These are phyloP conservation scores for Limnanthes douglasii DNA, from an alignment of 345 rosid genomes.

Conservation along the genomic window DNA sequence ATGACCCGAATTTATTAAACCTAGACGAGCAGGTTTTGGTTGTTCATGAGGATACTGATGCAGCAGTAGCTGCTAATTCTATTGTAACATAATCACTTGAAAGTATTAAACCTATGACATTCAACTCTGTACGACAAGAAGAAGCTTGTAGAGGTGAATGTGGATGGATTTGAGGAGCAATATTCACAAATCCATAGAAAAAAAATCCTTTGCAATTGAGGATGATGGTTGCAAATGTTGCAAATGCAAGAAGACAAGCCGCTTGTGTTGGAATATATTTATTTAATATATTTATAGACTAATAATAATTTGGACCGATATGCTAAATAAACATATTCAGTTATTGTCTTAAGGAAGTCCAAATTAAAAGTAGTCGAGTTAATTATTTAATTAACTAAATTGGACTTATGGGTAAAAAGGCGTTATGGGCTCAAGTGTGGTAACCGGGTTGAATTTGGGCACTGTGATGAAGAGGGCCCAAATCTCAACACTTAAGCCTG, in stretches of 20 bases:
- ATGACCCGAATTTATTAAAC: slow-evolving; percentile 7
- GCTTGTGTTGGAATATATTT: no score
- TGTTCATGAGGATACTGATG: slow-evolving; percentile 11
- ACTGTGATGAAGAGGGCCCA: no score
- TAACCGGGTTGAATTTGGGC: no score
- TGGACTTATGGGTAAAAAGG: no score
- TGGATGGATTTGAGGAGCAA: slow-evolving; percentile 18
- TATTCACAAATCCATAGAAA: slow-evolving; percentile 25
- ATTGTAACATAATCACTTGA: slow-evolving; percentile 13
- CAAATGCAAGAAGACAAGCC: slow-evolving; percentile 41
- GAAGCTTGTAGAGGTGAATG: slow-evolving; percentile 13
- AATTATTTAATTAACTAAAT: no score
- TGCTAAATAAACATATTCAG: no score
- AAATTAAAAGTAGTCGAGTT: no score
- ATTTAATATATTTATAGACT: no score
- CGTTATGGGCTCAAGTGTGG: no score
- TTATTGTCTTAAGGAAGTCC: no score
- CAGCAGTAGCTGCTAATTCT: slow-evolving; percentile 9
- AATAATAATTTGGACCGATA: no score
- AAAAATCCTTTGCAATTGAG: slow-evolving; percentile 15
- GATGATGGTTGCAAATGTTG: slow-evolving; percentile 43
- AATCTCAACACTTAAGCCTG: no score
- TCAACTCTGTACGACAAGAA: slow-evolving; percentile 18
- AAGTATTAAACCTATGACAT: slow-evolving; percentile 11
- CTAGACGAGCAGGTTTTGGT: slow-evolving; percentile 10